Evolutionary conservation across 2,329 filamentous ascomycete genomes (phyloP).

Genomic region (Epichloe gansuensis): DNA sequence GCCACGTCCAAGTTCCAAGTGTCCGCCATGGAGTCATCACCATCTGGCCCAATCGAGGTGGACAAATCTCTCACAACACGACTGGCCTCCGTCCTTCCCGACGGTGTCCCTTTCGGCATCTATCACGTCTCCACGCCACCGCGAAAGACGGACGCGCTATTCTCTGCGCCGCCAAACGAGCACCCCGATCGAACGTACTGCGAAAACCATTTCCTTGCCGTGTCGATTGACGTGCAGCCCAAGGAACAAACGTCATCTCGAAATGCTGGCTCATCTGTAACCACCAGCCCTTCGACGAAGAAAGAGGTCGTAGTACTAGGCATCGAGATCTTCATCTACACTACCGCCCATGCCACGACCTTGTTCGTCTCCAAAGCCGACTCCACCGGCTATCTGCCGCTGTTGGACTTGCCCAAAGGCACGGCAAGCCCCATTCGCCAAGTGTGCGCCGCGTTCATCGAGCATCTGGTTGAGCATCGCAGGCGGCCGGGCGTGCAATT

Average conservation of each 20-base stretch:
- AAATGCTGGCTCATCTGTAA: not conserved
- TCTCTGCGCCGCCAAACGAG: slow-evolving; percentile 59
- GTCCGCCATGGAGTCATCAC: not conserved
- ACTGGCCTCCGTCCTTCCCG: slow-evolving; percentile 40
- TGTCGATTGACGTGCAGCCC: slow-evolving; percentile 30
- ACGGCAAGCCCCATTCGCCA: slow-evolving; percentile 60
- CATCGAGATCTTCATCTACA: slow-evolving; percentile 80
- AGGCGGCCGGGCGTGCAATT: slow-evolving; percentile 52
- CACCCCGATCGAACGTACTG: slow-evolving; percentile 68
- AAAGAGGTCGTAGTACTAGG: slow-evolving; percentile 61
- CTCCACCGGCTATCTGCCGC: slow-evolving; percentile 74
- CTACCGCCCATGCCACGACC: slow-evolving; percentile 65
- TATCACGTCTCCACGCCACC: slow-evolving; percentile 85
- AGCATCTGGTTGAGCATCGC: slow-evolving; percentile 56
- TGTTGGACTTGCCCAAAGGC: slow-evolving; percentile 49
- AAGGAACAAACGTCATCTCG: slow-evolving; percentile 2
- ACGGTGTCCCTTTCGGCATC: slow-evolving; percentile 47
- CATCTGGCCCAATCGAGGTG: not conserved
- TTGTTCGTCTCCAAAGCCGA: slow-evolving; percentile 96
- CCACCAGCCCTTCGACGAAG: not conserved
- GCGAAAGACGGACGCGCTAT: slow-evolving; percentile 60
- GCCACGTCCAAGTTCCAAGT: not conserved
- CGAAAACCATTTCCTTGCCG: slow-evolving; percentile 63
- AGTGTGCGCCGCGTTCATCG: slow-evolving; percentile 62
- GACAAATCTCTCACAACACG: not conserved